Evolutionary conservation across 148 eudicot genomes (phyloP).

Genomic region (Rhododendron henanense): DNA sequence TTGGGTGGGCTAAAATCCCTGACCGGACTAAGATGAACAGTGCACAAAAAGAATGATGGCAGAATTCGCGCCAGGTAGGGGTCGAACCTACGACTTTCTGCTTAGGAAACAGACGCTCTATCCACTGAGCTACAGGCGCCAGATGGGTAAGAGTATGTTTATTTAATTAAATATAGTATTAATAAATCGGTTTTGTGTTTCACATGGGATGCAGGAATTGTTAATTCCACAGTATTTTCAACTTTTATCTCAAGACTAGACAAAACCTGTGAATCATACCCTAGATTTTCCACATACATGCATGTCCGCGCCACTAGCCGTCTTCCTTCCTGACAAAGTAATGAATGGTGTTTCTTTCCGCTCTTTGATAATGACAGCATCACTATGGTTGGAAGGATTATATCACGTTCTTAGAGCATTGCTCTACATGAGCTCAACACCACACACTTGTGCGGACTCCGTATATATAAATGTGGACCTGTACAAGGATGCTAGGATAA

Average conservation of each 20-base stretch:
- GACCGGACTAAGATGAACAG: neutral
- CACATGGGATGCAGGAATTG: neutral
- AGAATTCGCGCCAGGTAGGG: neutral
- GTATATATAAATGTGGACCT: neutral
- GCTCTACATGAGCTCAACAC: neutral
- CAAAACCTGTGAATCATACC: neutral
- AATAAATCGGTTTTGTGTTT: neutral
- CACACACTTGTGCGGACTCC: neutral
- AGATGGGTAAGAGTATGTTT: accelerated
- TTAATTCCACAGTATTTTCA: neutral
- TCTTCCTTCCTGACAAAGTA: neutral
- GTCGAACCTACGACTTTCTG: conserved; percentile 5
- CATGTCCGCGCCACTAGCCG: neutral
- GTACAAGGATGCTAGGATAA: neutral
- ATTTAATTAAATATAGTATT: neutral
- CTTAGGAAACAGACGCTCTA: conserved; percentile 8
- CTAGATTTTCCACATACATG: neutral
- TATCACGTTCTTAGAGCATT: neutral
- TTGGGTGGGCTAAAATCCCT: too few relatives aligned
- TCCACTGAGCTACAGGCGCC: conserved; percentile 5
- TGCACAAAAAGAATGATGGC: neutral
- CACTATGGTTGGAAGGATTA: neutral
- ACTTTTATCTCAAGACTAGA: neutral
- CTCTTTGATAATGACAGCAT: neutral
- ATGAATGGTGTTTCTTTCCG: neutral